phyloP scores from a whole-genome alignment of 345 rosid species.

The Limnanthes douglasii region DNA sequence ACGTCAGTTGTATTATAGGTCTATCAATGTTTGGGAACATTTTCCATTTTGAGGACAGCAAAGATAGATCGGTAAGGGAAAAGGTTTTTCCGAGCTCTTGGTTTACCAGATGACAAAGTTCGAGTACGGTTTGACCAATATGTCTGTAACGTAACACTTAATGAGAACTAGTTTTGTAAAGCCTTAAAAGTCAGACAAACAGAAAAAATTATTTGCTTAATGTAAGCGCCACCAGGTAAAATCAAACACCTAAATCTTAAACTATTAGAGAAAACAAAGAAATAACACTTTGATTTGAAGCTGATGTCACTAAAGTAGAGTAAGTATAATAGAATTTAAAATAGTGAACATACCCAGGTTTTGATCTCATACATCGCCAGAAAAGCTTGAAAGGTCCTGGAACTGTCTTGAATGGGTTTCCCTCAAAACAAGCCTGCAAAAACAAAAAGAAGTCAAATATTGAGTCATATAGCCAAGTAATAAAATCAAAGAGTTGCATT shows the following conservation, averaged over 20 bases:
- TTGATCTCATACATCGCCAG: slow-evolving; percentile 89
- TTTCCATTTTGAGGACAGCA: too few species aligned
- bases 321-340: not conserved
- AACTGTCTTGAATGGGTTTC: slow-evolving; percentile 93
- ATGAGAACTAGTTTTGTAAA: not conserved
- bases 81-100: too few species aligned
- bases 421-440: slow-evolving; percentile 85
- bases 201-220: slow-evolving; percentile 1
- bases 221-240: not conserved
- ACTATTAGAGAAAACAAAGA: not conserved
- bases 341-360: slow-evolving; percentile 62
- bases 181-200: too few species aligned
- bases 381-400: slow-evolving; percentile 96
- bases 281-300: not conserved
- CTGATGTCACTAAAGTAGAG: too few species aligned
- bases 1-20: too few species aligned
- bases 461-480: not conserved
- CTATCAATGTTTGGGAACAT: too few species aligned
- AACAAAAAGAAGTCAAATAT: not conserved
- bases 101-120: too few species aligned
- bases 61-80: too few species aligned
- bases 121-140: too few species aligned
- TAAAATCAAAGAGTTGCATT: not conserved
- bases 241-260: too few species aligned
- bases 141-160: too few species aligned